These are phyloP conservation scores for Potentilla sterilis DNA, from an alignment of 306 rosid genomes.

Conservation along the genomic window DNA sequence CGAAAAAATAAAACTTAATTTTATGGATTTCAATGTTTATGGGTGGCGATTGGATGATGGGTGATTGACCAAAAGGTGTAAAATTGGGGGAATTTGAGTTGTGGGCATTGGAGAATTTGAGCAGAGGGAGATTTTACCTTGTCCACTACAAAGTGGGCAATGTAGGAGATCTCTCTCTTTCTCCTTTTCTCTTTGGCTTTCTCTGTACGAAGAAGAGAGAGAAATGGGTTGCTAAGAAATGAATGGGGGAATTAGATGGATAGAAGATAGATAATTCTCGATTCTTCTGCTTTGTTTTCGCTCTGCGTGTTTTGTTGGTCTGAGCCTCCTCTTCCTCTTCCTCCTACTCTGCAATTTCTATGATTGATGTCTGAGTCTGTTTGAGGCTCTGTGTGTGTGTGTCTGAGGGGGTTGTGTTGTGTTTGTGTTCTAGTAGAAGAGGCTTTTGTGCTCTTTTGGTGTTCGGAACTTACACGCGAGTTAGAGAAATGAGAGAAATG, in stretches of 20 bases:
- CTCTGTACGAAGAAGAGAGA: slow-evolving; percentile 1
- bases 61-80: slow-evolving; percentile 26
- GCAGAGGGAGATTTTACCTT: slow-evolving; percentile 43
- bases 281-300: background rate
- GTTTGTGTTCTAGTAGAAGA: background rate
- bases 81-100: slow-evolving; percentile 12
- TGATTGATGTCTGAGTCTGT: background rate
- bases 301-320: background rate
- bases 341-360: background rate
- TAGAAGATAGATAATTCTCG: background rate
- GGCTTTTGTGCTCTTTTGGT: background rate
- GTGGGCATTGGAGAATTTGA: slow-evolving; percentile 10
- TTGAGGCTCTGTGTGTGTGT: no score
- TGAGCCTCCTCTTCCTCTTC: background rate
- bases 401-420: background rate
- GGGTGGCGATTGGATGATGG: slow-evolving; percentile 1
- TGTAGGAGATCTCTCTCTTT: slow-evolving; percentile 39
- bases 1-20: slow-evolving; percentile 7
- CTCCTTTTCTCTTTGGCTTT: background rate
- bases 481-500: background rate
- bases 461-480: slow-evolving; percentile 41
- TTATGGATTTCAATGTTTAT: slow-evolving; percentile 4
- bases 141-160: slow-evolving; percentile 55
- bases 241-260: background rate
- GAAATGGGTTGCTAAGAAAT: background rate